Percentiles rank a stretch among this genome's conserved stretches.
phyloP scores from a whole-genome alignment of 1,284 basidiomycete species.

The Naganishia sp. region DNA sequence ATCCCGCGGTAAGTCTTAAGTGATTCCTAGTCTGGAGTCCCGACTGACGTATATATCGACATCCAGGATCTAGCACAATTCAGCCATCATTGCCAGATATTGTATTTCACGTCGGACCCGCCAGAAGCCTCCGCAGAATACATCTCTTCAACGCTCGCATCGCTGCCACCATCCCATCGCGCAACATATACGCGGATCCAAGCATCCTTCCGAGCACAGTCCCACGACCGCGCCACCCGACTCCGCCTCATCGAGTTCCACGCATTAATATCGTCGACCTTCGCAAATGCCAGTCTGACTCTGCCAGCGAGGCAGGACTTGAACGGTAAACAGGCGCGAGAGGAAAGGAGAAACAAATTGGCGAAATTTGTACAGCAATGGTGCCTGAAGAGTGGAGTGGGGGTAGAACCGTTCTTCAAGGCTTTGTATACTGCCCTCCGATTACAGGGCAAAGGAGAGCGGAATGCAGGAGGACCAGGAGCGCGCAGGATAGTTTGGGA shows the following conservation, averaged over 20 bases:
- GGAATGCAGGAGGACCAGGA: slow-evolving; percentile 41
- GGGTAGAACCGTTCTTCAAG: slow-evolving; percentile 50
- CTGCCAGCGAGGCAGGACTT: slow-evolving; percentile 41
- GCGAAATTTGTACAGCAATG: slow-evolving; percentile 42
- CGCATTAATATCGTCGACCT: slow-evolving; percentile 44
- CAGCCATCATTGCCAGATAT: slow-evolving; percentile 46
- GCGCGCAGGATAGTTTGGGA: slow-evolving; percentile 47
- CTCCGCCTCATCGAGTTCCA: slow-evolving; percentile 47
- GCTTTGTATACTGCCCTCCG: slow-evolving; percentile 44
- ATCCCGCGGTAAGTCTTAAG: slow-evolving; percentile 14
- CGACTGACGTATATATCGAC: not conserved
- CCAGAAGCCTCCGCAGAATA: slow-evolving; percentile 40
- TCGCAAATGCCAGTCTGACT: slow-evolving; percentile 42
- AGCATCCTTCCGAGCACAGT: slow-evolving; percentile 44
- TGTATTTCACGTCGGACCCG: slow-evolving; percentile 43
- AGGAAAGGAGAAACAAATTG: slow-evolving; percentile 43
- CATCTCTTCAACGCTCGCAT: slow-evolving; percentile 45
- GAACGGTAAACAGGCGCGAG: slow-evolving; percentile 34
- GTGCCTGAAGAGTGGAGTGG: slow-evolving; percentile 41
- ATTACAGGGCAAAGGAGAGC: slow-evolving; percentile 43
- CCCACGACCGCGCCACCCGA: slow-evolving; percentile 48
- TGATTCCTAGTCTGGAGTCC: not conserved
- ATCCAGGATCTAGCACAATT: slow-evolving; percentile 43
- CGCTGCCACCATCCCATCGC: slow-evolving; percentile 44
- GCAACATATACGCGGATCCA: slow-evolving; percentile 49